Conservation (phyloP, 208 protist species). For the Trypanosoma caninum region DNA sequence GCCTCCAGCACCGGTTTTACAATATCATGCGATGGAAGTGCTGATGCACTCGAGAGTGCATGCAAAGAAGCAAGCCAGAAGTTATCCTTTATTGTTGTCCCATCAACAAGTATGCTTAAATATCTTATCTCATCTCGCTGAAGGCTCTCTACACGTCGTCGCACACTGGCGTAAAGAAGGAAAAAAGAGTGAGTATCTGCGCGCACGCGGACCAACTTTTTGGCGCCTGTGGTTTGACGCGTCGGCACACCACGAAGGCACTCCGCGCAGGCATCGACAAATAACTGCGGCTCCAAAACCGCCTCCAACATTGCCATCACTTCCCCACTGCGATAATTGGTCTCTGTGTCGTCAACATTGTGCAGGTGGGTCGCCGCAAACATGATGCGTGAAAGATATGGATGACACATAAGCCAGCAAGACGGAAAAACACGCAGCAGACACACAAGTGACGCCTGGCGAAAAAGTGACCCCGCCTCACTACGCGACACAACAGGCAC, state of each 20-base stretch:
- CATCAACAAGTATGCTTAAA: slow-evolving; percentile 59
- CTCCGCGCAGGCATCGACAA: slow-evolving; percentile 61
- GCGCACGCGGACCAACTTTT: slow-evolving; percentile 37
- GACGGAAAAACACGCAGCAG: slow-evolving; percentile 67
- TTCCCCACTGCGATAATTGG: slow-evolving; percentile 67
- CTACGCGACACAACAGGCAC: slow-evolving; percentile 35
- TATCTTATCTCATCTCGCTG: slow-evolving; percentile 68
- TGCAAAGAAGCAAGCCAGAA: slow-evolving; percentile 84
- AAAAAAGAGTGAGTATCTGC: slow-evolving; percentile 68
- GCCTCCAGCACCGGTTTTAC: slow-evolving; percentile 68
- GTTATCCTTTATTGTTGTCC: slow-evolving; percentile 51
- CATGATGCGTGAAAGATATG: slow-evolving; percentile 65
- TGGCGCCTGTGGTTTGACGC: not conserved
- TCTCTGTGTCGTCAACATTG: slow-evolving; percentile 72
- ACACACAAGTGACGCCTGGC: slow-evolving; percentile 53
- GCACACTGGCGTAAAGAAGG: slow-evolving; percentile 68
- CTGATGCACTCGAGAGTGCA: slow-evolving; percentile 48
- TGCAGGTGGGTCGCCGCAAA: slow-evolving; percentile 52
- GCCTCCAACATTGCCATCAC: slow-evolving; percentile 81
- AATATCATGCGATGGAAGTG: slow-evolving; percentile 61
- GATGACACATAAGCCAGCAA: slow-evolving; percentile 85
- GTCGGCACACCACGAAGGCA: slow-evolving; percentile 54
- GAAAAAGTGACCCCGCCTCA: slow-evolving; percentile 58
- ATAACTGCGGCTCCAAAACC: slow-evolving; percentile 80
- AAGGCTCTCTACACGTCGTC: slow-evolving; percentile 60